These are phyloP conservation scores for Debaryomyces tyrocola DNA, from an alignment of 805 yeast species.

Conservation along the genomic window DNA sequence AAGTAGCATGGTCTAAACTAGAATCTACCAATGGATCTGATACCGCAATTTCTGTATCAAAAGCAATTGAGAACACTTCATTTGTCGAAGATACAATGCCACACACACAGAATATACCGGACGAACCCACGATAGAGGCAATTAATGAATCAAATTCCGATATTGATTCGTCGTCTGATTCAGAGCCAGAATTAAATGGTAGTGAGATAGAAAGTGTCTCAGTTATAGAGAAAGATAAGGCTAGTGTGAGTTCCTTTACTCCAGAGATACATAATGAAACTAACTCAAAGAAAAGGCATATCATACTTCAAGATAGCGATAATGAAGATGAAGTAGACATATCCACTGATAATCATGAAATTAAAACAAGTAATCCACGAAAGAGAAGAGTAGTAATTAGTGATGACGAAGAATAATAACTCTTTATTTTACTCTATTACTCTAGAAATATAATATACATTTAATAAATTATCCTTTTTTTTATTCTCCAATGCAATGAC, in stretches of 20 bases:
- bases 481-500: constrained; percentile 49
- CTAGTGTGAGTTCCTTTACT: background rate
- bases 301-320: constrained; percentile 8
- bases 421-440: background rate
- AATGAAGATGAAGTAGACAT: constrained; percentile 16
- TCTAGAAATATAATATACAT: constrained; percentile 13
- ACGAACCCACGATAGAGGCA: background rate
- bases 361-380: constrained; percentile 1
- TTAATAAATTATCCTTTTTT: background rate
- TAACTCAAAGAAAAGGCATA: background rate
- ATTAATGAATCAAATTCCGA: background rate
- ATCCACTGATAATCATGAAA: background rate
- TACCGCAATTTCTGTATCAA: constrained; percentile 10
- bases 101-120: background rate
- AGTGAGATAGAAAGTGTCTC: background rate
- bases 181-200: background rate
- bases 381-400: constrained; percentile 12
- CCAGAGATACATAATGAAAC: background rate
- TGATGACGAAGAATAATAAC: constrained; percentile 20
- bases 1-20: constrained; percentile 27
- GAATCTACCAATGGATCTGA: constrained; percentile 11
- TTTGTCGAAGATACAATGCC: background rate
- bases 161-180: background rate
- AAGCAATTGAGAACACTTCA: constrained; percentile 16
- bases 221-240: background rate